Conservation (phyloP, 2,329 filamentous ascomycete genomes). For the Cordyceps cateniannulata region DNA sequence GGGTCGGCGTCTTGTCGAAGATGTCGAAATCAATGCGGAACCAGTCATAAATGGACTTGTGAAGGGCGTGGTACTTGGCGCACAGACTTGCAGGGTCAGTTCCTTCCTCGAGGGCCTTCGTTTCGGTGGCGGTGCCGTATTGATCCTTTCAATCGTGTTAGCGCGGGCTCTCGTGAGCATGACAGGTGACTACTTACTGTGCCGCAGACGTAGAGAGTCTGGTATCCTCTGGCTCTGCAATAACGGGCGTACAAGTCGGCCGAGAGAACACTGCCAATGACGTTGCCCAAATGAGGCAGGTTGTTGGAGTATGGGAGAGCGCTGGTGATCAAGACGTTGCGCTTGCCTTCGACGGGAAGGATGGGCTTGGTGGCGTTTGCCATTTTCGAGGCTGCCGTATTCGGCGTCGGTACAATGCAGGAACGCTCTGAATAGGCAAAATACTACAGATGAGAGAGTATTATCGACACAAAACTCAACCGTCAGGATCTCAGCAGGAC, state of each 20-base stretch:
- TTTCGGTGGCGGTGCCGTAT: slow-evolving; percentile 94
- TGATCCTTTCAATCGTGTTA: slow-evolving; percentile 52
- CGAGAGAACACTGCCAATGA: slow-evolving; percentile 79
- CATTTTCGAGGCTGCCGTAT: slow-evolving; percentile 8
- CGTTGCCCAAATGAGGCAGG: slow-evolving; percentile 80
- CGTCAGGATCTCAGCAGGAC: background rate
- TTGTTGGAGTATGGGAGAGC: slow-evolving; percentile 78
- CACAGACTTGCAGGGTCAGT: slow-evolving; percentile 78
- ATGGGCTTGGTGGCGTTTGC: slow-evolving; percentile 32
- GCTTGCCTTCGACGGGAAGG: slow-evolving; percentile 64
- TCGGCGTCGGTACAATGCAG: background rate
- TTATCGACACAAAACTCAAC: background rate
- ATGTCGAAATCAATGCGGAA: slow-evolving; percentile 93
- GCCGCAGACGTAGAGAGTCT: slow-evolving; percentile 80
- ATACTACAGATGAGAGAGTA: background rate
- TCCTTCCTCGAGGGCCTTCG: slow-evolving; percentile 85
- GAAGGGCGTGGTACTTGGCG: slow-evolving; percentile 85
- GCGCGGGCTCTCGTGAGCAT: background rate
- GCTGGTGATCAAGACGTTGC: slow-evolving; percentile 85
- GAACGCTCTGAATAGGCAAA: background rate
- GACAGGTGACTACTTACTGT: slow-evolving; percentile 23
- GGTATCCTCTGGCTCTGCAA: slow-evolving; percentile 71
- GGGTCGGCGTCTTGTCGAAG: slow-evolving; percentile 87
- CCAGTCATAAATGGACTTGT: slow-evolving; percentile 90
- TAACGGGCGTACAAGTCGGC: slow-evolving; percentile 83